phyloP scores from a whole-genome alignment of 2,329 filamentous ascomycete species.

The Keithomyces neogunnii region DNA sequence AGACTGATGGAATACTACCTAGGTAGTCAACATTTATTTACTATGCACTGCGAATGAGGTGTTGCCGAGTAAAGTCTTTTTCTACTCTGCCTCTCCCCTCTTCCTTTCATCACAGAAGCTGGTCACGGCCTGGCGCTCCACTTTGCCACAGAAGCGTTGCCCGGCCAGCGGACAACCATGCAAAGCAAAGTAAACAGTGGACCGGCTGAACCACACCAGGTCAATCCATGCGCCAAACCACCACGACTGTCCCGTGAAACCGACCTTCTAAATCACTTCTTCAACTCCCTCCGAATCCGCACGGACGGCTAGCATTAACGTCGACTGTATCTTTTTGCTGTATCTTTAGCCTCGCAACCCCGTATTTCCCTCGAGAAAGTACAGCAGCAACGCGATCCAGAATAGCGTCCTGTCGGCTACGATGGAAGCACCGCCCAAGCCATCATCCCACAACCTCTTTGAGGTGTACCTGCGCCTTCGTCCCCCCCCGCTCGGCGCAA shows the following conservation, averaged over 20 bases:
- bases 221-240: background rate
- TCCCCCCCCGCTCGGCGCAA: constrained; percentile 44
- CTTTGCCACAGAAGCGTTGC: background rate
- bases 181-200: constrained; percentile 3
- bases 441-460: constrained; percentile 54
- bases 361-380: background rate
- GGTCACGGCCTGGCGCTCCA: too few relatives aligned
- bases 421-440: constrained; percentile 27
- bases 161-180: background rate
- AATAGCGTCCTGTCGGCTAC: background rate
- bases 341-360: background rate
- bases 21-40: too few relatives aligned
- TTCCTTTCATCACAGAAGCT: too few relatives aligned
- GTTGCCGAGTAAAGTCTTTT: too few relatives aligned
- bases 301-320: background rate
- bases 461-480: constrained; percentile 85
- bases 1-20: too few relatives aligned
- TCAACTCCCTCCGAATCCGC: background rate
- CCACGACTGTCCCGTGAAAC: background rate
- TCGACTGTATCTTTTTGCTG: background rate
- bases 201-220: background rate
- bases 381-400: background rate
- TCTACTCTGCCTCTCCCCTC: too few relatives aligned
- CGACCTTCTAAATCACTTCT: background rate
- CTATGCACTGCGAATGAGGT: too few relatives aligned